These are phyloP conservation scores for Anisodus acutangulus DNA, from an alignment of 257 asterid species.

Conservation along the genomic window DNA sequence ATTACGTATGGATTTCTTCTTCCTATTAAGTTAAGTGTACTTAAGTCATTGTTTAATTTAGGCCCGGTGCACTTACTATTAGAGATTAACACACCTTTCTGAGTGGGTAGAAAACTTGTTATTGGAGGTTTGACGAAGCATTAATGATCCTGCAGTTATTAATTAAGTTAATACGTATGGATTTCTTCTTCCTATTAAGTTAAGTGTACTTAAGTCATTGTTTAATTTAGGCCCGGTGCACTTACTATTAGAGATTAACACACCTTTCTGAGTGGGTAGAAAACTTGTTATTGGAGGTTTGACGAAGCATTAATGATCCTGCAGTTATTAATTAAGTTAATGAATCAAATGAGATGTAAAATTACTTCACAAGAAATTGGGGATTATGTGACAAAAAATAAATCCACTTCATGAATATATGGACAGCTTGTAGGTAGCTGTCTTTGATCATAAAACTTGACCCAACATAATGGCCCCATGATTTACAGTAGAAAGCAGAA, in stretches of 20 bases:
- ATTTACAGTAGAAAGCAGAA: not conserved
- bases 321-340: not conserved
- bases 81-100: conserved; percentile 33
- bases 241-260: not conserved
- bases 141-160: conserved; percentile 34
- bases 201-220: no score
- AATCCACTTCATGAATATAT: no score
- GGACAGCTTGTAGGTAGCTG: not conserved
- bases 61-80: no score
- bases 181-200: no score
- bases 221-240: no score
- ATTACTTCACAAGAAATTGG: not conserved
- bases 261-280: conserved; percentile 45
- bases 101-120: conserved; percentile 43
- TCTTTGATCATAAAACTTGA: not conserved
- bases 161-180: no score
- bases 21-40: no score
- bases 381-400: no score
- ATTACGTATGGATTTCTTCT: no score
- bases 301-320: conserved; percentile 38
- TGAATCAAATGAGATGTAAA: not conserved
- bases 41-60: no score
- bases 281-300: conserved; percentile 36
- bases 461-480: not conserved
- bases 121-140: conserved; percentile 31